Conservation (phyloP, 306 rosid genomes). For the Malus fusca region DNA sequence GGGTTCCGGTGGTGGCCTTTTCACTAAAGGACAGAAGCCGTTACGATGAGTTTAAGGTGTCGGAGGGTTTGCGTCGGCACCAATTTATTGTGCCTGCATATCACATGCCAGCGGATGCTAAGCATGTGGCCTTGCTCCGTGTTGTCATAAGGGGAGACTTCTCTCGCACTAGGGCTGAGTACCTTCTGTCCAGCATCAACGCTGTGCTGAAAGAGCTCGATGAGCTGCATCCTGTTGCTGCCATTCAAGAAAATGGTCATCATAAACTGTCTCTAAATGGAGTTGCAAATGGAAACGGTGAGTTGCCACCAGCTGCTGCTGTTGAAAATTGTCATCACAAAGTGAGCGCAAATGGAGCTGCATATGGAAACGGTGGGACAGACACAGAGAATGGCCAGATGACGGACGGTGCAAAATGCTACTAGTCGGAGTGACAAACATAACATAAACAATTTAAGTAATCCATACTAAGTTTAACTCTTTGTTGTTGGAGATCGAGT, state of each 20-base stretch:
- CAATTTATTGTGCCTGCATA: constrained; percentile 67
- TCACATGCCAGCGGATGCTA: constrained; percentile 50
- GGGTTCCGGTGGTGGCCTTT: constrained; percentile 33
- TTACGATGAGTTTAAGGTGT: constrained; percentile 41
- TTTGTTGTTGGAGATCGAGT: neutral
- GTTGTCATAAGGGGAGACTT: constrained; percentile 48
- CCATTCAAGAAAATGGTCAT: too few relatives aligned
- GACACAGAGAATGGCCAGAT: neutral
- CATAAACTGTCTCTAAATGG: too few relatives aligned
- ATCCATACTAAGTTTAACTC: neutral
- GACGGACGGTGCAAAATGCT: neutral
- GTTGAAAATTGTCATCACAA: neutral
- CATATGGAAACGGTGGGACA: neutral
- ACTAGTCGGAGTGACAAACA: neutral
- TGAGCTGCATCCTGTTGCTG: neutral
- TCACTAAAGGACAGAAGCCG: constrained; percentile 18
- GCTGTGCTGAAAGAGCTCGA: constrained; percentile 41
- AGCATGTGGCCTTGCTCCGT: constrained; percentile 46
- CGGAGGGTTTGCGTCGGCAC: constrained; percentile 34
- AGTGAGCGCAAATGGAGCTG: neutral
- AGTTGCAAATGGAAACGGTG: neutral
- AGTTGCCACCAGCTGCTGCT: neutral
- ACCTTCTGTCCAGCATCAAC: constrained; percentile 35
- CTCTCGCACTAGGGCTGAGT: constrained; percentile 40
- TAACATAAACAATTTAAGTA: neutral